phyloP scores from a whole-genome alignment of 2,329 filamentous ascomycete species.

The Talaromyces atroroseus region DNA sequence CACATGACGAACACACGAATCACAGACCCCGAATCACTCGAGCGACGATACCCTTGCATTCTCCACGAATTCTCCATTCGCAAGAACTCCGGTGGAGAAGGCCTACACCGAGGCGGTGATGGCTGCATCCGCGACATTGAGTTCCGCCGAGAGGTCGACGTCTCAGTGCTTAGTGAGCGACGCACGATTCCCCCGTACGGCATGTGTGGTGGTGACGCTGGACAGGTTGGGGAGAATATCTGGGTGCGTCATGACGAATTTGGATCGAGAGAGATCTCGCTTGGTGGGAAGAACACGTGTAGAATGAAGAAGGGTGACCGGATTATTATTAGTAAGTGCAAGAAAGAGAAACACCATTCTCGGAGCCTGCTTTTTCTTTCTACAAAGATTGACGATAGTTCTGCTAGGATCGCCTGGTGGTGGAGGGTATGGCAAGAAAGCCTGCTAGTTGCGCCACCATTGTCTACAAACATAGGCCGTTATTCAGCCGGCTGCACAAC shows the following conservation, averaged over 20 bases:
- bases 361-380: too few relatives aligned
- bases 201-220: slow-evolving; percentile 74
- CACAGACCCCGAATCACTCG: slow-evolving; percentile 59
- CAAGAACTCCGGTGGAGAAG: slow-evolving; percentile 58
- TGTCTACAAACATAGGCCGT: too few relatives aligned
- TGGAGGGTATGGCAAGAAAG: too few relatives aligned
- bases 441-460: too few relatives aligned
- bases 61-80: slow-evolving; percentile 67
- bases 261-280: slow-evolving; percentile 48
- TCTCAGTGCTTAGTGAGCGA: slow-evolving; percentile 72
- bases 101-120: slow-evolving; percentile 65
- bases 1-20: slow-evolving; percentile 89
- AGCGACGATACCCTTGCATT: slow-evolving; percentile 71
- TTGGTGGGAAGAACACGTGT: slow-evolving; percentile 60
- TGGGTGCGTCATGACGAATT: slow-evolving; percentile 73
- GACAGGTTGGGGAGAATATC: slow-evolving; percentile 71
- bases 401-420: too few relatives aligned
- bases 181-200: slow-evolving; percentile 75
- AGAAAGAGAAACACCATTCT: too few relatives aligned
- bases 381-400: too few relatives aligned
- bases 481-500: too few relatives aligned
- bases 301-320: slow-evolving; percentile 55
- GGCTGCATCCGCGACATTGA: slow-evolving; percentile 78
- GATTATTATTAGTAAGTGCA: slow-evolving; percentile 30
- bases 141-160: slow-evolving; percentile 73